Evolutionary conservation across 2,329 filamentous ascomycete genomes (phyloP).

Genomic region (Arthrobotrys pseudoclavata): DNA sequence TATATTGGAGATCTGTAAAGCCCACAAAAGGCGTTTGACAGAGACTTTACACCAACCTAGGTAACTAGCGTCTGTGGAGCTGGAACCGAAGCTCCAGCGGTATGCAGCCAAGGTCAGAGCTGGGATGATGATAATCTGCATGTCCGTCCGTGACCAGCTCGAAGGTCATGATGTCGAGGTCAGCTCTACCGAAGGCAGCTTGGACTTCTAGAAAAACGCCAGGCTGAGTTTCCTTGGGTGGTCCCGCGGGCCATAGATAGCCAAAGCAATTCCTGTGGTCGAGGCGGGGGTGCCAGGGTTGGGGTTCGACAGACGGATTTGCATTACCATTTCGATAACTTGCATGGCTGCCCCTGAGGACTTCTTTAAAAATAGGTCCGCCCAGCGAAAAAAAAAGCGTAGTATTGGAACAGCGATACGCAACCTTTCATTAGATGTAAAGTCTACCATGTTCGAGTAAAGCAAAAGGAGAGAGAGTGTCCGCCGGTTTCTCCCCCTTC

Average conservation of each 20-base stretch:
- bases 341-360: conserved; percentile 58
- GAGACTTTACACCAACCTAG: conserved; percentile 13
- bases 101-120: conserved; percentile 34
- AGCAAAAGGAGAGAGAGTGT: conserved; percentile 17
- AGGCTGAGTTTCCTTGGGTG: conserved; percentile 18
- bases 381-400: conserved; percentile 41
- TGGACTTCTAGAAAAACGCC: conserved; percentile 49
- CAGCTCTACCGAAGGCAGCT: conserved; percentile 43
- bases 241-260: conserved; percentile 2
- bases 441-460: conserved; percentile 16
- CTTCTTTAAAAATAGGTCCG: conserved; percentile 58
- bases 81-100: conserved; percentile 34
- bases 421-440: conserved; percentile 56
- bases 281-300: conserved; percentile 29
- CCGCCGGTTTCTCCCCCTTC: conserved; percentile 21
- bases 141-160: conserved; percentile 41
- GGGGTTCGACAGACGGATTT: conserved; percentile 56
- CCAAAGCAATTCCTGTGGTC: conserved; percentile 35
- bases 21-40: conserved; percentile 29
- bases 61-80: conserved; percentile 12
- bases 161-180: conserved; percentile 58
- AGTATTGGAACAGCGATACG: conserved; percentile 47
- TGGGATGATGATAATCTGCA: conserved; percentile 32
- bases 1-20: conserved; percentile 10
- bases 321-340: conserved; percentile 57